These are phyloP conservation scores for Diaporthe vaccinii DNA, from an alignment of 2,329 filamentous ascomycete species.

Conservation along the genomic window DNA sequence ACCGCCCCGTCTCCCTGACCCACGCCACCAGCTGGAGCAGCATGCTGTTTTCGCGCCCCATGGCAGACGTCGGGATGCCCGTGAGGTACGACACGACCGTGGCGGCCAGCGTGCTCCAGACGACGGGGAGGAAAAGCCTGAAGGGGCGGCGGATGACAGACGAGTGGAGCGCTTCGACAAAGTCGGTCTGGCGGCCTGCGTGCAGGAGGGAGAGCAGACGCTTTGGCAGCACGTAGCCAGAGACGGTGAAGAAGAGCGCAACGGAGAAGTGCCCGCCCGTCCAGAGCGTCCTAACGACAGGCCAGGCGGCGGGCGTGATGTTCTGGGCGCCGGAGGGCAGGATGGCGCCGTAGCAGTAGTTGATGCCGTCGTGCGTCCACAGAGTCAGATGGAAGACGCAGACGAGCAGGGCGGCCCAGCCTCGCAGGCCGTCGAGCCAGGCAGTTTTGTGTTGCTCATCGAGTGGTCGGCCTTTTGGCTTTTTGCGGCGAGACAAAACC, in stretches of 20 bases:
- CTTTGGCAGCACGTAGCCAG: conserved; percentile 44
- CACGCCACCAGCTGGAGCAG: conserved; percentile 23
- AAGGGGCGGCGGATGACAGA: conserved; percentile 32
- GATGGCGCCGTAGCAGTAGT: conserved; percentile 32
- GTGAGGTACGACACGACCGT: conserved; percentile 21
- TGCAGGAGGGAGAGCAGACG: conserved; percentile 33
- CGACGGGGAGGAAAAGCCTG: conserved; percentile 31
- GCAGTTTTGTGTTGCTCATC: conserved; percentile 15
- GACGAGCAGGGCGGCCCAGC: conserved; percentile 35
- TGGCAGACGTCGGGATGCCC: conserved; percentile 26
- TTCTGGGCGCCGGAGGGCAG: conserved; percentile 7
- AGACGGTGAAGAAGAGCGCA: conserved; percentile 35
- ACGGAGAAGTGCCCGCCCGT: conserved; percentile 36
- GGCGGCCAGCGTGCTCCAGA: conserved; percentile 28
- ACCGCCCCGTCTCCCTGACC: conserved; percentile 25
- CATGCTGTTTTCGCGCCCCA: conserved; percentile 21
- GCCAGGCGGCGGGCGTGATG: conserved; percentile 27
- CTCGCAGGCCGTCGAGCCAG: conserved; percentile 38
- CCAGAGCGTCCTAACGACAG: conserved; percentile 26
- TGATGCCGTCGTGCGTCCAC: conserved; percentile 32
- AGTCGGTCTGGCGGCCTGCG: conserved; percentile 31
- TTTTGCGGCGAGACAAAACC: conserved; percentile 29
- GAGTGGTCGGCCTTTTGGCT: neutral
- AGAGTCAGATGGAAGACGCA: conserved; percentile 32
- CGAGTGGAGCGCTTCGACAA: conserved; percentile 26